A percentile compares a stretch with the other conserved stretches of the same genome.
Evolutionary conservation across 2,329 filamentous ascomycete genomes (phyloP).

Genomic region (Orbilia brochopaga): DNA sequence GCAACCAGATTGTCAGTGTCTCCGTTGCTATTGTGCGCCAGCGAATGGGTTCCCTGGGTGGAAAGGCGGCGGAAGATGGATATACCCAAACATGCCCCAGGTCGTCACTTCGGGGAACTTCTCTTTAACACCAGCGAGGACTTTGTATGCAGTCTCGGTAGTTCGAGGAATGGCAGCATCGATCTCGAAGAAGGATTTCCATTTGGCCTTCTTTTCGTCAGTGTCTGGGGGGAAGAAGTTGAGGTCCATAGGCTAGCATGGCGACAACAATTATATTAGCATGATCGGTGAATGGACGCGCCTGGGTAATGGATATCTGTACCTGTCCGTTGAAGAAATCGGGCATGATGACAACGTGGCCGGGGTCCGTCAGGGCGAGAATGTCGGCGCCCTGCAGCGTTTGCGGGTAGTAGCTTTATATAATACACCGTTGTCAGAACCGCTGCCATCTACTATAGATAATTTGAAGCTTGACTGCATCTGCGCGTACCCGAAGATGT

Average conservation of each 20-base stretch:
- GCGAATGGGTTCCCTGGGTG: neutral
- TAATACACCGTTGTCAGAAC: neutral
- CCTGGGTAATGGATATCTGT: neutral
- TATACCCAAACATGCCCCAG: slow-evolving; percentile 45
- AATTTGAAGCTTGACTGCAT: neutral
- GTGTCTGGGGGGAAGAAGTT: slow-evolving; percentile 20
- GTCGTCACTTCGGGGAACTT: slow-evolving; percentile 30
- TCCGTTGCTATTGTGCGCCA: neutral
- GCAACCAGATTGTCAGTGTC: neutral
- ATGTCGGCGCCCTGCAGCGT: slow-evolving; percentile 45
- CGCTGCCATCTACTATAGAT: neutral
- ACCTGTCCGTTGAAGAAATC: slow-evolving; percentile 81
- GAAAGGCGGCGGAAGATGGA: neutral
- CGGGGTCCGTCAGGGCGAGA: slow-evolving; percentile 38
- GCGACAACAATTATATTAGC: neutral
- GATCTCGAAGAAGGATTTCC: slow-evolving; percentile 23
- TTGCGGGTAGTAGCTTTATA: slow-evolving; percentile 26
- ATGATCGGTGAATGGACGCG: neutral
- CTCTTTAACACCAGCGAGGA: slow-evolving; percentile 30
- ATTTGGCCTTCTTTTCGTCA: slow-evolving; percentile 16
- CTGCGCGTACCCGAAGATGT: slow-evolving; percentile 40
- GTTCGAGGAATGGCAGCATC: slow-evolving; percentile 19
- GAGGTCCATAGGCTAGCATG: slow-evolving; percentile 23
- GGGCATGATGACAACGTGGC: slow-evolving; percentile 74
- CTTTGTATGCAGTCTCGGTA: slow-evolving; percentile 13